phyloP scores from a whole-genome alignment of 176 grass and related monocot species.

The Ampelocalamus luodianensis region DNA sequence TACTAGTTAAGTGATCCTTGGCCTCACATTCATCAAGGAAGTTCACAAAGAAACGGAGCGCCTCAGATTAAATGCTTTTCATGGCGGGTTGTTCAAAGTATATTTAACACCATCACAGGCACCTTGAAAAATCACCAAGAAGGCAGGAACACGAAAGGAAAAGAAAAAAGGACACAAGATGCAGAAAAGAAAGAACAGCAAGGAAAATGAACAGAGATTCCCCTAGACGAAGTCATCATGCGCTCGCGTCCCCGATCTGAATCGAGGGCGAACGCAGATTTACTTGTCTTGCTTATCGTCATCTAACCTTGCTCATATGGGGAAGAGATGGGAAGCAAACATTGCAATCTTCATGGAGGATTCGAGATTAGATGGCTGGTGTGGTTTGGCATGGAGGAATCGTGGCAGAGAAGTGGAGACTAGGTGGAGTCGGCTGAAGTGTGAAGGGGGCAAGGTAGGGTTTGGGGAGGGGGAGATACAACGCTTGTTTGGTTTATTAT shows the following conservation, averaged over 20 bases:
- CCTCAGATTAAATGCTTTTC: neutral
- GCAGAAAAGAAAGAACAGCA: neutral
- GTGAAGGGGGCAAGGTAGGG: neutral
- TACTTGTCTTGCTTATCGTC: slow-evolving; percentile 41
- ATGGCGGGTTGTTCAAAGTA: neutral
- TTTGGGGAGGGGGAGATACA: too few species aligned
- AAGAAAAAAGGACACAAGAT: neutral
- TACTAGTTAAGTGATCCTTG: neutral
- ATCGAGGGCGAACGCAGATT: slow-evolving; percentile 41
- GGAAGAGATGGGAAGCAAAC: neutral
- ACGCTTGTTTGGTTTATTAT: too few species aligned
- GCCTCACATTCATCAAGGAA: neutral
- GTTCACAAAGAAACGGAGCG: neutral
- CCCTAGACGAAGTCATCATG: slow-evolving; percentile 59
- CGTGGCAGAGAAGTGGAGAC: neutral
- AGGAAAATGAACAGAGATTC: slow-evolving; percentile 60
- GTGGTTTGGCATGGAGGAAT: neutral
- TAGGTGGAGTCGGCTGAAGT: neutral
- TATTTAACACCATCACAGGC: slow-evolving; percentile 19
- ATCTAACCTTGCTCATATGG: neutral
- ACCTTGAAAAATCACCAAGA: neutral
- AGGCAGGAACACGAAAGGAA: neutral
- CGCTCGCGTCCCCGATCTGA: neutral
- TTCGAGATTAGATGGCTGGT: neutral
- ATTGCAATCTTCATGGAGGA: neutral